These are phyloP conservation scores for Alternaria postmessia DNA, from an alignment of 2,329 filamentous ascomycete genomes.

Conservation along the genomic window DNA sequence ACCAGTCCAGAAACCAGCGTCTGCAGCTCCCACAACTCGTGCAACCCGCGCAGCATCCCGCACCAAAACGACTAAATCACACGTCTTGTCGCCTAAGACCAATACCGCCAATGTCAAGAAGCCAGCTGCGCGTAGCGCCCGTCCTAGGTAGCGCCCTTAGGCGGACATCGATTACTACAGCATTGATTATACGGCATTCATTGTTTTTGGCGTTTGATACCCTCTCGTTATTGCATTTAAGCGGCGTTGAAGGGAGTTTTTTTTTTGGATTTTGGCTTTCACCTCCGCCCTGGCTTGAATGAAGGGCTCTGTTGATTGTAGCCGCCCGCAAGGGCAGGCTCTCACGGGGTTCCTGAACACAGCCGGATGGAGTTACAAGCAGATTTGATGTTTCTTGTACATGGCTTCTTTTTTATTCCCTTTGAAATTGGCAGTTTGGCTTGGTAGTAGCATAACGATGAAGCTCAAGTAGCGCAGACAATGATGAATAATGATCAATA, in stretches of 20 bases:
- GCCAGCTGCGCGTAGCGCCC: conserved; percentile 27
- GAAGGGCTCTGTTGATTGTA: conserved; percentile 17
- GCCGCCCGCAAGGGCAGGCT: conserved; percentile 28
- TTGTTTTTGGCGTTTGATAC: conserved; percentile 24
- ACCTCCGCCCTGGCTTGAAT: conserved; percentile 23
- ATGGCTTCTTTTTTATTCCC: not conserved
- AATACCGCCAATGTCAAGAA: conserved; percentile 28
- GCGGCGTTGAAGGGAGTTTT: conserved; percentile 16
- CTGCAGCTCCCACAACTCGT: conserved; percentile 18
- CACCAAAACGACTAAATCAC: conserved; percentile 23
- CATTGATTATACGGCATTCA: conserved; percentile 19
- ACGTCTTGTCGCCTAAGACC: conserved; percentile 38
- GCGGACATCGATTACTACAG: conserved; percentile 14
- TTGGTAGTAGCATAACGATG: not conserved
- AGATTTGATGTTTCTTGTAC: not conserved
- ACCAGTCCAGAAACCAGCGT: conserved; percentile 17
- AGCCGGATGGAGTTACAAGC: conserved; percentile 11
- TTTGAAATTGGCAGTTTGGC: not conserved
- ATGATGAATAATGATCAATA: conserved; percentile 8
- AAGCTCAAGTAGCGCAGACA: conserved; percentile 2
- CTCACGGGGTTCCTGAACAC: conserved; percentile 21
- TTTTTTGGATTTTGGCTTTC: not conserved
- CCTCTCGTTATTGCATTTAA: conserved; percentile 13
- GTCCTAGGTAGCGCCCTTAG: conserved; percentile 31
- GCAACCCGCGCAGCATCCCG: conserved; percentile 37